These are phyloP conservation scores for Globisporangium perplexum DNA, from an alignment of 352 stramenopile species.

Conservation along the genomic window DNA sequence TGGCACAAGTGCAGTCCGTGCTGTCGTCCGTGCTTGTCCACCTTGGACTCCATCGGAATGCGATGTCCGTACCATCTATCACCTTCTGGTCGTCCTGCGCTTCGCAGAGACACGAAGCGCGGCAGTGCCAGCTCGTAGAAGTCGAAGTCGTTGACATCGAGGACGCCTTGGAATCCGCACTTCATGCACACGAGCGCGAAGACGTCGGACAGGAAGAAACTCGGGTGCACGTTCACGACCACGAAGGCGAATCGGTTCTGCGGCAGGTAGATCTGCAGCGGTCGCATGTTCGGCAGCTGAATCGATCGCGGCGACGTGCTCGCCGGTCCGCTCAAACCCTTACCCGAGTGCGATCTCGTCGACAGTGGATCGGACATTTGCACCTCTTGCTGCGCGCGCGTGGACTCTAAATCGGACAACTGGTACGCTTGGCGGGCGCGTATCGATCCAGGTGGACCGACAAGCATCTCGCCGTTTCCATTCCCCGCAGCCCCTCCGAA, in stretches of 20 bases:
- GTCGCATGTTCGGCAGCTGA: conserved; percentile 29
- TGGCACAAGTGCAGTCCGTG: conserved; percentile 83
- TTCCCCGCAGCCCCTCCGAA: conserved; percentile 14
- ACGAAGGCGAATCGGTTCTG: conserved; percentile 84
- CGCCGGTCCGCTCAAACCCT: conserved; percentile 15
- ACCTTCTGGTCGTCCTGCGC: conserved; percentile 72
- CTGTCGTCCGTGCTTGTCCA: conserved; percentile 56
- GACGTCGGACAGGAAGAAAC: conserved; percentile 55
- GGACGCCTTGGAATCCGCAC: conserved; percentile 64
- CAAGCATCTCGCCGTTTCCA: conserved; percentile 12
- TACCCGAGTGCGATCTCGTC: conserved; percentile 44
- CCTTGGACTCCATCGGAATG: conserved; percentile 50
- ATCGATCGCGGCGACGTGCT: conserved; percentile 40
- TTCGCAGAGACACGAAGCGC: conserved; percentile 82
- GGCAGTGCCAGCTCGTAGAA: conserved; percentile 81
- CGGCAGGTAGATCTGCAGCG: conserved; percentile 77
- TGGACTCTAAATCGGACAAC: conserved; percentile 46
- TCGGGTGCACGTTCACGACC: conserved; percentile 54
- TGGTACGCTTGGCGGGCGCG: conserved; percentile 39
- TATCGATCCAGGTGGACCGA: conserved; percentile 26
- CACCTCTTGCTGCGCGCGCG: conserved; percentile 46
- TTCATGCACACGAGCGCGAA: conserved; percentile 75
- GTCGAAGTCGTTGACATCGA: conserved; percentile 77
- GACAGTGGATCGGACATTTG: conserved; percentile 57
- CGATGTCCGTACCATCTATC: conserved; percentile 78